A percentile compares a stretch with the other conserved stretches of the same genome.
These are phyloP conservation scores for Ceratopteris richardii DNA, from an alignment of 75 land plant species.

Conservation along the genomic window DNA sequence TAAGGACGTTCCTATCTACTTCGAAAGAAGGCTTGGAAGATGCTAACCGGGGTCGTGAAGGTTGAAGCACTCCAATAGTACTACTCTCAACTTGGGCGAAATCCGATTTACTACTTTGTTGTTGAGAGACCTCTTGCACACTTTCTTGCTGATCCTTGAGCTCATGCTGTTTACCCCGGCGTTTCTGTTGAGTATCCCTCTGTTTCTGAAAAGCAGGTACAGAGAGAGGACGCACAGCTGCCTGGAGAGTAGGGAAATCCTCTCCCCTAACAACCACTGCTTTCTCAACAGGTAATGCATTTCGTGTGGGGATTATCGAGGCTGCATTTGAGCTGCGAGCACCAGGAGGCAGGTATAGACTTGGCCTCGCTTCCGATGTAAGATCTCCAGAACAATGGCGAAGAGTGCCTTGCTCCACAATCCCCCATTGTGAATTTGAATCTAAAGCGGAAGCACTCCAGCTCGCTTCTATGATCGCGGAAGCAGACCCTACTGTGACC, in stretches of 20 bases:
- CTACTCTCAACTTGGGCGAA: background rate
- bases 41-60: too few species aligned
- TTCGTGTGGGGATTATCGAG: background rate
- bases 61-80: too few species aligned
- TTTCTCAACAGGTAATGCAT: slow-evolving; percentile 27
- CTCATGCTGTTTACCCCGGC: slow-evolving; percentile 22
- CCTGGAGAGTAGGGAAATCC: slow-evolving; percentile 83
- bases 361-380: slow-evolving; percentile 15
- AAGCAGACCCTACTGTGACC: slow-evolving; percentile 1
- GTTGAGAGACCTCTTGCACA: slow-evolving; percentile 38
- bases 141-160: slow-evolving; percentile 32
- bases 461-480: slow-evolving; percentile 11
- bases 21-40: background rate
- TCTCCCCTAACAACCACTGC: slow-evolving; percentile 81
- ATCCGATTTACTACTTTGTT: slow-evolving; percentile 13
- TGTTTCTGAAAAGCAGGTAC: slow-evolving; percentile 34
- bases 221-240: slow-evolving; percentile 41
- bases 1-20: slow-evolving; percentile 13
- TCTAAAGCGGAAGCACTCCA: slow-evolving; percentile 20
- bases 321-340: slow-evolving; percentile 18
- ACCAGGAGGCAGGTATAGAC: slow-evolving; percentile 57
- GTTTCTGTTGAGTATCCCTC: slow-evolving; percentile 51
- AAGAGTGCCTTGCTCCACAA: slow-evolving; percentile 12
- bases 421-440: slow-evolving; percentile 1
- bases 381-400: slow-evolving; percentile 10